Base-by-base conservation (phyloP, 75 land plant species). In the Isoetes taiwanensis region DNA sequence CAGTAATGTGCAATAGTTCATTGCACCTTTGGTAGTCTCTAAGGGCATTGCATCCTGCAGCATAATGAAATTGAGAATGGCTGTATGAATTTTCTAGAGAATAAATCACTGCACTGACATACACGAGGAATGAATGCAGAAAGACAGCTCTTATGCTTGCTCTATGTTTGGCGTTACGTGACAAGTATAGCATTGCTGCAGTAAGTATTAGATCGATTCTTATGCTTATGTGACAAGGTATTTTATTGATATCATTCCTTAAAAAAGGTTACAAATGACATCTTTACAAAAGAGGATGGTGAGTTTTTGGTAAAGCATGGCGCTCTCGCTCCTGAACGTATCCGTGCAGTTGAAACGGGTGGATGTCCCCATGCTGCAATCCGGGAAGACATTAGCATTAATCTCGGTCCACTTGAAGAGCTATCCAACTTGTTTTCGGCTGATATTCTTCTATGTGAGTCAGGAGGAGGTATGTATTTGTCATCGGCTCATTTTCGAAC, bases 301-400 rank as follows among this genome's bases (percentile, higher is more conserved):
- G 98, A 93, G 57, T 93, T 93, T 63, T 61, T 93, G 67, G 80
- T 93, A 50, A 87, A 81, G 68, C 78, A 93, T 69, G 90, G 96
- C 10, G 98, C 98, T 28, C 89, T 93, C 59, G 90, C 98, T n/a
- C 78, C 79, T 28, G 98, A 93, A 64, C 73, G 98, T 50, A 87
- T 93, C 50, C 81, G 89, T 19, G 95, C 98, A 52, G 85, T 93
- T 28, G 96, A 93, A 72, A 93, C 98, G 21, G 98, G 98, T 11
- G 98, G 98, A 12, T 93, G 98, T 52, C 98, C 98, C 12, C 98
- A 93, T 75, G 98, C 98, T 66, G 98, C 98, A 5, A 93, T 93
- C 52, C 72, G 98, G 34, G 98, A 93, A 70, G 98, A 93, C 70
- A 93, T 93, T 57, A 93, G 98, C 65, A 93, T 93, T 25, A 93